These are phyloP conservation scores for Prunus campanulata DNA, from an alignment of 306 rosid species.

Conservation along the genomic window DNA sequence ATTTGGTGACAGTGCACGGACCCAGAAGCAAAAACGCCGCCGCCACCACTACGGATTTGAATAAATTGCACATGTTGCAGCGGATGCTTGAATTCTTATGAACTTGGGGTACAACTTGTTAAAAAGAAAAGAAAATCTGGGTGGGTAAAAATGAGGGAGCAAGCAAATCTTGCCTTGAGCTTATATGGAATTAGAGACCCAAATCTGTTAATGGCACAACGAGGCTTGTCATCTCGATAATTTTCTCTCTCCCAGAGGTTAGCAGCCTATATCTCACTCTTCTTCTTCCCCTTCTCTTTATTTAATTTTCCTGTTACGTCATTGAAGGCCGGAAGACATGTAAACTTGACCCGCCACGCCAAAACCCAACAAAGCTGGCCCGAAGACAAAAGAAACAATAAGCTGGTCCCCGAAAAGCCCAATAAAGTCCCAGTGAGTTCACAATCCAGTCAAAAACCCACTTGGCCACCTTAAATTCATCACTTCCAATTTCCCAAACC, in stretches of 20 bases:
- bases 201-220: background rate
- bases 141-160: background rate
- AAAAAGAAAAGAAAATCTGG: background rate
- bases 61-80: constrained; percentile 24
- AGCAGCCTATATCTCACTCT: background rate
- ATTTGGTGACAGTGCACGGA: constrained; percentile 26
- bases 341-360: background rate
- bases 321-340: background rate
- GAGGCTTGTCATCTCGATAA: background rate
- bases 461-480: background rate
- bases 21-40: constrained; percentile 36
- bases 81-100: constrained; percentile 12
- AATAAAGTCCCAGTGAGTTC: background rate
- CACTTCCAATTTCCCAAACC: background rate
- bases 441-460: background rate
- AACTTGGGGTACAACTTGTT: too few species aligned
- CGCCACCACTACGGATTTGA: constrained; percentile 17
- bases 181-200: background rate
- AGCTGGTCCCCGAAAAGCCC: background rate
- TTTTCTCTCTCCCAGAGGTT: background rate
- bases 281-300: background rate
- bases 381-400: background rate
- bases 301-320: background rate
- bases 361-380: background rate
- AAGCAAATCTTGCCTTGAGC: constrained; percentile 2